Evolutionary conservation across 208 protist species (phyloP).

Genomic region (Trichomonas tenax): DNA sequence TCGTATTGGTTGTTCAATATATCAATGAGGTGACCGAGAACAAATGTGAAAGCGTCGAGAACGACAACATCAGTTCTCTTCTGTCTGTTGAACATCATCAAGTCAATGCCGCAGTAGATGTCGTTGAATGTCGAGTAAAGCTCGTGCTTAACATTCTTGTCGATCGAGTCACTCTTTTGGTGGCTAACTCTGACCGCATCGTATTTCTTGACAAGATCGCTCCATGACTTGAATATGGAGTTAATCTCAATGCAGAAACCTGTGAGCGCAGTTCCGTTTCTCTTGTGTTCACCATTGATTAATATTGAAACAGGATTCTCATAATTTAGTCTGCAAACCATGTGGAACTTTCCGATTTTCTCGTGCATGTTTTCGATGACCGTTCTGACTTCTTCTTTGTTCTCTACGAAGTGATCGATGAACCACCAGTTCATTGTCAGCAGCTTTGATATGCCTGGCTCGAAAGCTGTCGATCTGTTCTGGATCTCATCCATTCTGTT

Average conservation of each 20-base stretch:
- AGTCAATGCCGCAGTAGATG: not conserved
- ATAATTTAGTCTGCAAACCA: not conserved
- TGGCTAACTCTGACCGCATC: not conserved
- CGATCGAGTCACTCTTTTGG: not conserved
- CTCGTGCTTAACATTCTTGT: not conserved
- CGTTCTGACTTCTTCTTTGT: not conserved
- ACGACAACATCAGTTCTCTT: not conserved
- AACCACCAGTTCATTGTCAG: not conserved
- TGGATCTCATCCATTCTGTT: not conserved
- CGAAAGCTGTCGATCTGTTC: not conserved
- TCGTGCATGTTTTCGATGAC: not conserved
- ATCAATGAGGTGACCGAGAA: not conserved
- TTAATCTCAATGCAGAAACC: not conserved
- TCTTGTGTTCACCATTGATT: not conserved
- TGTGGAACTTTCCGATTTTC: not conserved
- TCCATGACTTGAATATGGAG: not conserved
- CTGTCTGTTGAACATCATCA: not conserved
- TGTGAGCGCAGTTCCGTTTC: not conserved
- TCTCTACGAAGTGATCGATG: not conserved
- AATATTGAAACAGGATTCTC: not conserved
- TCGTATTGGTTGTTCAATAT: not conserved
- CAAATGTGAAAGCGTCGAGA: not conserved
- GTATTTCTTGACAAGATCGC: not conserved
- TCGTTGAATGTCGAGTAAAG: not conserved
- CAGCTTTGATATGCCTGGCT: not conserved